phyloP scores from a whole-genome alignment of 2,329 filamentous ascomycete genomes.

The Thermomyces lanuginosus region DNA sequence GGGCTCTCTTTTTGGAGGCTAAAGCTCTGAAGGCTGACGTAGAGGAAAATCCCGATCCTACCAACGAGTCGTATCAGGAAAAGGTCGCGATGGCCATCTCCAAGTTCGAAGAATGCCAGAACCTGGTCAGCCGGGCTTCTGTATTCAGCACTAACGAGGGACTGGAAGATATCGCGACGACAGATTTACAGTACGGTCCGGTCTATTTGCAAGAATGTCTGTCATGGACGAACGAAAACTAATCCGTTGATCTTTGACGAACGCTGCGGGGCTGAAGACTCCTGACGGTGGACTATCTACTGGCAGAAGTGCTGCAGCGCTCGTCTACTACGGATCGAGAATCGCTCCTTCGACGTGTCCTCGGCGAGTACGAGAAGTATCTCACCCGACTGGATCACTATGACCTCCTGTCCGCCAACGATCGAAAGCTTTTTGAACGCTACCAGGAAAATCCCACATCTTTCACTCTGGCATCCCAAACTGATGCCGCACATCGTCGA shows the following conservation, averaged over 20 bases:
- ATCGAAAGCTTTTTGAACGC: constrained; percentile 53
- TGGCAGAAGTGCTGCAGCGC: constrained; percentile 64
- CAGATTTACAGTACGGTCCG: constrained; percentile 52
- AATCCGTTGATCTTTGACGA: constrained; percentile 9
- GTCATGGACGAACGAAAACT: too few species aligned
- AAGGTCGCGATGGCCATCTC: constrained; percentile 50
- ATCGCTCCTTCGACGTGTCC: constrained; percentile 44
- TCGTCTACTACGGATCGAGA: constrained; percentile 48
- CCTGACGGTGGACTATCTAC: constrained; percentile 57
- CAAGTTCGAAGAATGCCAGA: constrained; percentile 56
- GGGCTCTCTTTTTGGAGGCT: constrained; percentile 38
- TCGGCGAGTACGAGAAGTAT: constrained; percentile 61
- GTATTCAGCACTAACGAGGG: constrained; percentile 86
- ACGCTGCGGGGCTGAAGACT: constrained; percentile 38
- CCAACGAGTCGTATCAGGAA: constrained; percentile 48
- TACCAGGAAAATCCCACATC: constrained; percentile 56
- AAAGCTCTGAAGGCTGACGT: constrained; percentile 41
- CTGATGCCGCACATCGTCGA: constrained; percentile 52
- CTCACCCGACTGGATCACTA: constrained; percentile 65
- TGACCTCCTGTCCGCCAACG: constrained; percentile 46
- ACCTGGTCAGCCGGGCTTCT: constrained; percentile 52
- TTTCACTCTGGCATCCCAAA: constrained; percentile 55
- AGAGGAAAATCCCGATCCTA: constrained; percentile 48
- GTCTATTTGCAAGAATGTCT: not conserved
- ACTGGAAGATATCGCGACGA: constrained; percentile 69